Evolutionary conservation across 139 green algal genomes (phyloP).

Genomic region (Ettlia oleoabundans): DNA sequence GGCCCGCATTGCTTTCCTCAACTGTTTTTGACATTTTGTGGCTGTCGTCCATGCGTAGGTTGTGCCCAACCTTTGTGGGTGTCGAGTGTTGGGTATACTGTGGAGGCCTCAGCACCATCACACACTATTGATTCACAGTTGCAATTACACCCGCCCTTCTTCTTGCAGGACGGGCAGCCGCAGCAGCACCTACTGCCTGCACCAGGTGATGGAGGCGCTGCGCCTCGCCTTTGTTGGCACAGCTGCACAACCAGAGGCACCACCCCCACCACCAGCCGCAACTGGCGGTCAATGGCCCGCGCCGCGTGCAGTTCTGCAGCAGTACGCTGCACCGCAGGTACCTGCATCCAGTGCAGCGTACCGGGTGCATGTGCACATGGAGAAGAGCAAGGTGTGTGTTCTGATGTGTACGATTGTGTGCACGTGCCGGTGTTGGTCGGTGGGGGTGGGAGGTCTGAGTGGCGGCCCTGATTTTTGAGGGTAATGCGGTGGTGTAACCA

Average conservation of each 20-base stretch:
- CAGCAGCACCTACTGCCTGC: constrained; percentile 53
- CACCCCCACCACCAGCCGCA: not conserved
- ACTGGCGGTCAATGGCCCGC: constrained; percentile 17
- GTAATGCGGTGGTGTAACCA: too few species aligned
- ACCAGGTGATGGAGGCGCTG: constrained; percentile 56
- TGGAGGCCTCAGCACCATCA: too few species aligned
- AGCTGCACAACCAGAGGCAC: not conserved
- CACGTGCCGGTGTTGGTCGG: not conserved
- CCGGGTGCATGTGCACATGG: constrained; percentile 76
- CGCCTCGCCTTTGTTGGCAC: constrained; percentile 67
- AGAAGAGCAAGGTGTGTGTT: constrained; percentile 44
- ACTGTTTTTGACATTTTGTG: not conserved
- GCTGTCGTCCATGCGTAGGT: not conserved
- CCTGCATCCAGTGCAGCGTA: constrained; percentile 52
- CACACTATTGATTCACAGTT: too few species aligned
- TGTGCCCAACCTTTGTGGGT: too few species aligned
- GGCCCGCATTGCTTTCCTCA: constrained; percentile 45
- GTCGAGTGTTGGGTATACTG: not conserved
- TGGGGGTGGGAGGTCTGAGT: too few species aligned
- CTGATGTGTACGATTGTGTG: not conserved
- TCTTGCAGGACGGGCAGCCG: constrained; percentile 45
- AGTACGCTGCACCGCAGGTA: not conserved
- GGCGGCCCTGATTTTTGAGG: too few species aligned
- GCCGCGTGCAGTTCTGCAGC: constrained; percentile 19
- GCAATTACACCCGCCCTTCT: not conserved